Base-by-base conservation (phyloP, 2,329 filamentous ascomycete genomes). In the Diplodia sapinea region DNA sequence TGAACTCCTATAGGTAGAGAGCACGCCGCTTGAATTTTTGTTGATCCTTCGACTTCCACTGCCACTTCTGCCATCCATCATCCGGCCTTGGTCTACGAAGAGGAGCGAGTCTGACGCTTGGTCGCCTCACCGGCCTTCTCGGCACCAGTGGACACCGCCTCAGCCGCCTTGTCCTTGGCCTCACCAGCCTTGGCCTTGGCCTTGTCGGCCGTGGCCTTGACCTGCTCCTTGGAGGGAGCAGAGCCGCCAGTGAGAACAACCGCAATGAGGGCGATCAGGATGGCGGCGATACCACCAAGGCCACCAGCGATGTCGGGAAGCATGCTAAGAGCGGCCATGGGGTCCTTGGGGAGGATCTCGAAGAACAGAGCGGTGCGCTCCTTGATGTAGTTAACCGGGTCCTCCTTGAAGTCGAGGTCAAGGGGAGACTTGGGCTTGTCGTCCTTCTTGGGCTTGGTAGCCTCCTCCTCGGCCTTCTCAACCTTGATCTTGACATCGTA, bases 291-390 rank as follows among this genome's bases (percentile, higher is more conserved):
- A 72, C 89, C 91, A 76, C 84, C 91, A 75, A 96, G 83, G 76
- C 88, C 92, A 76, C 89, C 93, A 71, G 93, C 92, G 73, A 96
- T 90, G 83, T 97, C 95, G 72, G 95, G 95, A 71, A 97, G 91
- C 74, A 93, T 91, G 83, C 92, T 92, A 82, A 94, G 83, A 65
- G 94, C 94, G 82, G 93, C 85, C 72, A 97, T 75, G 68, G 94
- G 93, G 81, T 96, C 90, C 74, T 88, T 87, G 85, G 92, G 88
- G 79, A 89, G 91, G 75, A 98, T 89, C 74, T 89, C 89, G 74
- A 95, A 79, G 87, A 99, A 99, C 71, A 96, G 88, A 74, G 96
- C 90, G 70, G 96, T 80, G 89, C 97, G 98, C 89, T 97, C 92
- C 82, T 89, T 92, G 82, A 97, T 80, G 82, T 91, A 99, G 73